Conservation (phyloP, 2,329 filamentous ascomycete species). For the Ophiostoma novo-ulmi region DNA sequence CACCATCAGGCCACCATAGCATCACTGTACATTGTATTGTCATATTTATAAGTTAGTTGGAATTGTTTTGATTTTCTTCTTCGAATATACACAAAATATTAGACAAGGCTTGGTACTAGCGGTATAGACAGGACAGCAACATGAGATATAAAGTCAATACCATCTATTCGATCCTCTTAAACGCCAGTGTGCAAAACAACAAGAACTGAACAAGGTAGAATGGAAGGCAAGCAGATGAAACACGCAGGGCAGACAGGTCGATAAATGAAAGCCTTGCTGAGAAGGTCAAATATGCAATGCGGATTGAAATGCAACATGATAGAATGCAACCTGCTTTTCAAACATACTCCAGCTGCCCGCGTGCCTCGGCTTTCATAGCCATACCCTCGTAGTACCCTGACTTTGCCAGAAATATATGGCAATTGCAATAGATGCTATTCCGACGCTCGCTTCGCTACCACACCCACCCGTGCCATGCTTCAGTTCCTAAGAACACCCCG, state of each 20-base stretch:
- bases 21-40: background rate
- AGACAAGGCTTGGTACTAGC: background rate
- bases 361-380: too few species aligned
- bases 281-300: background rate
- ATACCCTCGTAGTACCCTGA: background rate
- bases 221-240: constrained; percentile 13
- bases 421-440: background rate
- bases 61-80: too few species aligned
- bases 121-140: background rate
- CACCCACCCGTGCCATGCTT: background rate
- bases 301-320: background rate
- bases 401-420: background rate
- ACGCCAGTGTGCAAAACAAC: constrained; percentile 25
- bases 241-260: background rate
- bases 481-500: background rate
- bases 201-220: constrained; percentile 19
- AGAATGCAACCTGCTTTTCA: background rate
- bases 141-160: constrained; percentile 20
- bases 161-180: constrained; percentile 29
- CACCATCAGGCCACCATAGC: too few species aligned
- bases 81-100: too few species aligned
- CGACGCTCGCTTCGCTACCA: background rate
- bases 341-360: background rate
- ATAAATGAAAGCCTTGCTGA: background rate
- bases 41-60: background rate